These are phyloP conservation scores for Blastobotrys proliferans DNA, from an alignment of 1,139 yeast genomes.

Conservation along the genomic window DNA sequence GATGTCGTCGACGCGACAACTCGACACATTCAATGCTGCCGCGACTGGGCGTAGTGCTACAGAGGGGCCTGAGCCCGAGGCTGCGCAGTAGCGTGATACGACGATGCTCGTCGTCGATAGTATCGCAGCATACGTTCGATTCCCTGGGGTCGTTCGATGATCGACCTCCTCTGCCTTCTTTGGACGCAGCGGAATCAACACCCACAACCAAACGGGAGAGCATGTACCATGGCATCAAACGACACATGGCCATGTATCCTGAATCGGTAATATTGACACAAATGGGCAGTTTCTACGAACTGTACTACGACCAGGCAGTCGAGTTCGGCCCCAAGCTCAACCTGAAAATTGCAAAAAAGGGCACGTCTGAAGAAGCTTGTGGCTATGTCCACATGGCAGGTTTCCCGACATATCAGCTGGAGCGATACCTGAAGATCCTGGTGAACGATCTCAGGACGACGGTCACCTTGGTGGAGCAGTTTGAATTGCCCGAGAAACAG, in stretches of 20 bases:
- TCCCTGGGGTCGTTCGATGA: background rate
- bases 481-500: conserved; percentile 14
- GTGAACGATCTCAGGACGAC: conserved; percentile 65
- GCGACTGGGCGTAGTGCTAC: too few relatives aligned
- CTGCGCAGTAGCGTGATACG: too few relatives aligned
- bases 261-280: conserved; percentile 79
- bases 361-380: conserved; percentile 39
- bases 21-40: too few relatives aligned
- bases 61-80: too few relatives aligned
- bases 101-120: background rate
- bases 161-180: background rate
- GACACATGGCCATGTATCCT: conserved; percentile 48
- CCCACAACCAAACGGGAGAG: background rate
- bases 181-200: background rate
- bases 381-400: conserved; percentile 77
- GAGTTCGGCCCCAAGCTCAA: conserved; percentile 68
- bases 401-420: conserved; percentile 70
- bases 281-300: conserved; percentile 72
- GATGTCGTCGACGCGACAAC: too few relatives aligned
- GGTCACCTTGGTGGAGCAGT: conserved; percentile 80
- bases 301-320: conserved; percentile 84
- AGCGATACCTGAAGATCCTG: conserved; percentile 65
- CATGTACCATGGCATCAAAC: conserved; percentile 28
- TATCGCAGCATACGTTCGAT: conserved; percentile 2
- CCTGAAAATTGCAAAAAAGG: conserved; percentile 49